Evolutionary conservation across 2,329 filamentous ascomycete species (phyloP).

Genomic region (Trichophyton schoenleinii): DNA sequence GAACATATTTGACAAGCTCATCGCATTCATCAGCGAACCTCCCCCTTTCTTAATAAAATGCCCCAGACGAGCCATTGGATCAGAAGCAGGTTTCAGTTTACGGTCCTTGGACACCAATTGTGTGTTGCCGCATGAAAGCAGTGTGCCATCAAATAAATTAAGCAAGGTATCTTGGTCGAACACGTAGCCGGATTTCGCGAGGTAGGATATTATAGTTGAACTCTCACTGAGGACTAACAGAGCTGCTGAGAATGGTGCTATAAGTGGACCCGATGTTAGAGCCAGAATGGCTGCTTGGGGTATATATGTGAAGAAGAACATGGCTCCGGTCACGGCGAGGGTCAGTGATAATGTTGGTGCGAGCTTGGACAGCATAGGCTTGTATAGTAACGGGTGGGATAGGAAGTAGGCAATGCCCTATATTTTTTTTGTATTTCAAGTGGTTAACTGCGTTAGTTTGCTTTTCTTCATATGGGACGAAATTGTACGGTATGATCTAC

Average conservation of each 20-base stretch:
- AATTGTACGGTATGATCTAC: conserved; percentile 21
- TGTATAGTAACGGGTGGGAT: conserved; percentile 46
- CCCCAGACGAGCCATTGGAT: conserved; percentile 45
- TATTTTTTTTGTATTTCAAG: neutral
- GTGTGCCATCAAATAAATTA: conserved; percentile 73
- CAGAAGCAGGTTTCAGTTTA: conserved; percentile 47
- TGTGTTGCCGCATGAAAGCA: conserved; percentile 43
- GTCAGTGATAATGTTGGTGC: conserved; percentile 56
- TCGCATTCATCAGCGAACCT: conserved; percentile 35
- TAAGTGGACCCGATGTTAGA: conserved; percentile 66
- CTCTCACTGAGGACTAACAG: conserved; percentile 50
- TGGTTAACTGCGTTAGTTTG: no score
- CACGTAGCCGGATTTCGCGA: conserved; percentile 49
- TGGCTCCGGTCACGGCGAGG: conserved; percentile 56
- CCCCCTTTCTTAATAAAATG: conserved; percentile 41
- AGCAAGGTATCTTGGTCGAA: conserved; percentile 70
- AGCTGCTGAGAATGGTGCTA: conserved; percentile 46
- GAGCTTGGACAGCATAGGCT: conserved; percentile 45
- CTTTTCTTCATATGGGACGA: no score
- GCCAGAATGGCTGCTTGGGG: conserved; percentile 74
- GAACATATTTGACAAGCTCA: conserved; percentile 49
- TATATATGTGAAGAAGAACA: conserved; percentile 80
- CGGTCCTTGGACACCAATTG: conserved; percentile 61
- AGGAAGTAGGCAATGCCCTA: conserved; percentile 51
- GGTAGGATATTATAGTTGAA: conserved; percentile 36